Base-by-base conservation (phyloP, 768 basidiomycete species). In the Suillus subalutaceus region DNA sequence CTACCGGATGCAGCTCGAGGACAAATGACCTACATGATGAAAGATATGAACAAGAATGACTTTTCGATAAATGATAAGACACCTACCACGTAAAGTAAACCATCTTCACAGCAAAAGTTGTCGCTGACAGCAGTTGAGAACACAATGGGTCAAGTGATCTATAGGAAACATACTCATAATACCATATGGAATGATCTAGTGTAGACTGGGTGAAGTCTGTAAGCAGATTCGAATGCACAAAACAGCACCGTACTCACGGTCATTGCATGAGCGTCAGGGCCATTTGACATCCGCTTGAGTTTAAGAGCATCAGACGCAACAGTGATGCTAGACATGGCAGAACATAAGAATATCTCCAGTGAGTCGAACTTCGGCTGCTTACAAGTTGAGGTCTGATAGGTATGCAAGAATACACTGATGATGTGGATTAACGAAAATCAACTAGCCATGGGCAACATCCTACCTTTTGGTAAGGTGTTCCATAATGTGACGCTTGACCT, bases 371-470 rank as follows among this genome's bases (percentile, higher is more conserved):
- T 37, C 9, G 58, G 46, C 30, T 26, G 37, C 90, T 52, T 74
- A 93, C 93, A 95, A 90, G 69, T 88, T 82, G 26, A 91, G 73
- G 74, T 95, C 93, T 6, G 92, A 93, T 55, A 93, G 81, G 70
- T 93, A 95, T 26, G 87, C 85, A 62, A 94, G 77, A 62, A 94
- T 93, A 72, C 90, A 92, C 91, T 92, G 16, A 50, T 57, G 26
- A 35, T n/a, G 62, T 38, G 53, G 23, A 26, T 52, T 64, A 66
- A 48, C 63, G 43, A 63, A 50, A 1, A 40, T 20, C 44, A 63
- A 57, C 30, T 61, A 6, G 30, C 56, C 13, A 59, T 35, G 58
- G 46, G 16, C 2, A 30, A 8, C 67, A 65, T 20, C 12, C 6
- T 61, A 90, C 93, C 79, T 93, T 94, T 71, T 94, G 93, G 75